Evolutionary conservation across 2,329 filamentous ascomycete genomes (phyloP), one percentile per base, ranked within the genome.

Genomic region (Clarireedia sp.): DNA sequence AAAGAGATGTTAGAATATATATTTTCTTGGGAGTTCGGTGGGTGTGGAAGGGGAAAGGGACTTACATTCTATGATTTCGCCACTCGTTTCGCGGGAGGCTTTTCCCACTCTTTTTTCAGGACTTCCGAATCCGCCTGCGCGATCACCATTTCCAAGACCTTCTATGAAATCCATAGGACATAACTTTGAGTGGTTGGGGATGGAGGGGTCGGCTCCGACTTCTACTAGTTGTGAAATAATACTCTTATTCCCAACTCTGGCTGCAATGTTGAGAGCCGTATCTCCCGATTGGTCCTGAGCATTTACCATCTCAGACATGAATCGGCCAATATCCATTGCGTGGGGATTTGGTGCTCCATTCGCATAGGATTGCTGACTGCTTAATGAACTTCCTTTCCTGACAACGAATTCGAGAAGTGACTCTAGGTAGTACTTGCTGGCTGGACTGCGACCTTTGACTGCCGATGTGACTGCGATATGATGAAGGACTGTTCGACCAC

Each of bases 261-360:
- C 91, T 2, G 92, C 94, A 59, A 97, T 86, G 63, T 96, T 96
- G 19, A 99, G 76, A 0, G 94, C 94, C 0, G 94, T 99, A 67
- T 99, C 95, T 0, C 94, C 94, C 36, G 88, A 87, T 65, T 91
- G 90, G 70, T 99, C 94, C 65, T 92, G 88, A 0, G 91, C 87
- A 65, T 99, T 97, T 58, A 99, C 92, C 70, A 99, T 95, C 68
- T 97, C 91, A 48, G 87, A 89, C 81, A 99, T 95, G 72, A 99
- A 99, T 38, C 90, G 85, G 29, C 89, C 91, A 52, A 99, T 79
- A 23, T 87, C 89, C 72, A 97, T 95, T 10, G 66, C 61, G 38
- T 63, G 60, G 14, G 59, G 52, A 6, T 61, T 46, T 14, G 60
- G 51, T n/a, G 58, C 55, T 17, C 58, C 60, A 43, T 57, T 71